Base-by-base conservation (phyloP, 164 flowering plant species). In the Macadamia tetraphylla region DNA sequence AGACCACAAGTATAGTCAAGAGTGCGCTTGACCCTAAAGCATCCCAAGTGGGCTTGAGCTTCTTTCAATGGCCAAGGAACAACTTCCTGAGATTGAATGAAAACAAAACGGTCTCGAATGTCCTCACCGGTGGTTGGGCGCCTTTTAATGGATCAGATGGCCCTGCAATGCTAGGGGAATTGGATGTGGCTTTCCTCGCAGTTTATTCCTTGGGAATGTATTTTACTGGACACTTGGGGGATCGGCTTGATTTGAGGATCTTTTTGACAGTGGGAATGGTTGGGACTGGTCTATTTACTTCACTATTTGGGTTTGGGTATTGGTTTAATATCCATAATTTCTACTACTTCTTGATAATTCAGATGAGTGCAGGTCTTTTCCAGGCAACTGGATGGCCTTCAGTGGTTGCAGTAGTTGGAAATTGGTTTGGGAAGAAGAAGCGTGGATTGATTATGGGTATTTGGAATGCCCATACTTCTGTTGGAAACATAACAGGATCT, bases 341-440 rank as follows among this genome's bases (percentile, higher is more conserved):
- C 55, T 83, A 76, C 68, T 91, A 88, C 78, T 94, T 77, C 65
- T 75, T 91, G 65, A 43, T 82, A 3, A 68, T 81, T 30, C 97
- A 94, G 71, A 88, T 91, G 96, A 11, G 88, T 29, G 96, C 98
- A 3, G 98, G 98, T 12, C 73, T 90, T 70, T 86, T 86, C 66
- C 97, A 94, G 70, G 88, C 98, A 9, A 91, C 97, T 6, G 98
- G 98, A 15, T 94, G 98, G 98, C 98, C 98, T 30, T 91, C 97
- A 1, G 98, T 94, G 29, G 95, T 94, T 23, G 98, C 98, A 18
- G 97, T 94, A 1, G 89, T 94, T 17, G 98, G 96, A 23, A 90
- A 91, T 68, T 94, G 98, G 98, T 94, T 88, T 74, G 94, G 95
- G 42, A 94, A 94, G 83, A 86, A 76, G 15, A 92, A 84, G 75